These are phyloP conservation scores for Boletus eberwhitei DNA, from an alignment of 768 basidiomycete species.

Conservation along the genomic window DNA sequence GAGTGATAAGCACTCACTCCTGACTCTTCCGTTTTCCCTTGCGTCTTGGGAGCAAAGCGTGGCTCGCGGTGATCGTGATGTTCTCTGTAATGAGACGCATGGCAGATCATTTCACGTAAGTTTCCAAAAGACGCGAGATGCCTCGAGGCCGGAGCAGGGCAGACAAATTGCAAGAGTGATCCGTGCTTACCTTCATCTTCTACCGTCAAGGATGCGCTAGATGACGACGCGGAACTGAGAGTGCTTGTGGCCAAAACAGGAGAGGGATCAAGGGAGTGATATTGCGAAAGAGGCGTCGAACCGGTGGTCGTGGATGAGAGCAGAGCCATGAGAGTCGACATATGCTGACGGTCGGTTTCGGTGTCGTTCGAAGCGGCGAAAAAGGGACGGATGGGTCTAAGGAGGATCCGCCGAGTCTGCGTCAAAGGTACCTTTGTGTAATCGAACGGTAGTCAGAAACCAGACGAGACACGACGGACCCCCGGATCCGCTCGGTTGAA, in stretches of 20 bases:
- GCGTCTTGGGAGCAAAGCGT: constrained; percentile 38
- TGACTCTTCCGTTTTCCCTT: constrained; percentile 56
- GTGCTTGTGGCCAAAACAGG: constrained; percentile 18
- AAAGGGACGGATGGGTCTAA: background rate
- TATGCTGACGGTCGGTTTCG: background rate
- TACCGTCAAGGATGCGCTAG: constrained; percentile 49
- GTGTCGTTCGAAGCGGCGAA: constrained; percentile 10
- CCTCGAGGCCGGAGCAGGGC: constrained; percentile 20
- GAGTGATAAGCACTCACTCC: constrained; percentile 52
- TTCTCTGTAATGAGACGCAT: constrained; percentile 51
- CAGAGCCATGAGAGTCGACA: constrained; percentile 17
- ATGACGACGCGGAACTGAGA: constrained; percentile 38
- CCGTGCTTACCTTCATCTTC: constrained; percentile 61
- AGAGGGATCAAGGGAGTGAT: constrained; percentile 33
- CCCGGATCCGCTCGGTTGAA: constrained; percentile 22
- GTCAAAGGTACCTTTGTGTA: constrained; percentile 39
- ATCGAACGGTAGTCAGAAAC: constrained; percentile 37
- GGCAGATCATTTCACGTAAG: constrained; percentile 34
- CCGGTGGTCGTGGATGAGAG: constrained; percentile 23
- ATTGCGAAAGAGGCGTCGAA: constrained; percentile 33
- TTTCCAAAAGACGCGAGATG: constrained; percentile 25
- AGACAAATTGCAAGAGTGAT: constrained; percentile 15
- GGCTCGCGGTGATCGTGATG: constrained; percentile 62
- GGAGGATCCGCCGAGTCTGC: constrained; percentile 56
- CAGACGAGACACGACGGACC: constrained; percentile 50